A percentile compares a stretch with the other conserved stretches of the same genome.
Evolutionary conservation across 805 yeast species (phyloP).

Genomic region (Cyberlindnera mrakii): DNA sequence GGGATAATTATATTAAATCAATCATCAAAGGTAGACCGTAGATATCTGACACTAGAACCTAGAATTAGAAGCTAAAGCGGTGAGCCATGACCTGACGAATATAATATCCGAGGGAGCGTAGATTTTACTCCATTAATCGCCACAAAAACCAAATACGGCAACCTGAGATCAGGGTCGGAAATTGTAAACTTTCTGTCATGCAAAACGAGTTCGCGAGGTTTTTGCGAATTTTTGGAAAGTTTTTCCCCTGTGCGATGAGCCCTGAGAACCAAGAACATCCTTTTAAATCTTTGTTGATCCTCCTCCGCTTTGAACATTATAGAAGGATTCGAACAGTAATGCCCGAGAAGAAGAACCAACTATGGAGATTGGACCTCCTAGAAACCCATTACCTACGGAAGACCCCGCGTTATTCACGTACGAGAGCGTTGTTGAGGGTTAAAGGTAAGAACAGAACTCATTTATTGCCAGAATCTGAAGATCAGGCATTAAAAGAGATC

Average conservation of each 20-base stretch:
- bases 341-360: slow-evolving; percentile 28
- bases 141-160: no score
- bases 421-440: slow-evolving; percentile 28
- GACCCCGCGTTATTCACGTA: slow-evolving; percentile 42
- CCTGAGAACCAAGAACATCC: neutral
- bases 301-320: neutral
- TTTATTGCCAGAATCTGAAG: slow-evolving; percentile 29
- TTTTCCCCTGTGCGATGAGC: slow-evolving; percentile 1
- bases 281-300: no score
- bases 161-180: no score
- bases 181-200: no score
- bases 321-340: slow-evolving; percentile 9
- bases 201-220: no score
- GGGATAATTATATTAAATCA: no score
- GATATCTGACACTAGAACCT: no score
- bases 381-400: slow-evolving; percentile 41
- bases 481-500: slow-evolving; percentile 42
- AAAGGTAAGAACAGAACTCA: slow-evolving; percentile 33
- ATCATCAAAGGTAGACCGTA: no score
- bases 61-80: no score
- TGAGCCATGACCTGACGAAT: no score
- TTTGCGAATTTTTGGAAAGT: neutral
- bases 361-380: slow-evolving; percentile 52
- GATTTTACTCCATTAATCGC: no score
- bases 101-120: no score